These are phyloP conservation scores for Penicillium olsonii DNA, from an alignment of 2,329 filamentous ascomycete genomes.

Conservation along the genomic window DNA sequence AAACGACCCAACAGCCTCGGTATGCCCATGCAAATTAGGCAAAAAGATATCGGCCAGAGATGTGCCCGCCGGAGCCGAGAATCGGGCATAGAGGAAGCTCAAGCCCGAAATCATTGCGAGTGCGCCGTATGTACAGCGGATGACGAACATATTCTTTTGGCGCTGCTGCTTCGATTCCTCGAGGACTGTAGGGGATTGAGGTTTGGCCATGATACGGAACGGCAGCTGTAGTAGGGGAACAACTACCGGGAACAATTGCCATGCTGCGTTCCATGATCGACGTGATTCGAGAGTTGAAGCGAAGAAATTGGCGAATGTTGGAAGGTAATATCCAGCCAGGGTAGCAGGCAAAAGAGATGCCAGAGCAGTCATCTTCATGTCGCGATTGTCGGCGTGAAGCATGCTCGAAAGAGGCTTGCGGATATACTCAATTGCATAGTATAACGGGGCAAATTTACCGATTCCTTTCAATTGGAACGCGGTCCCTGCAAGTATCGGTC, in stretches of 20 bases:
- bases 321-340: not conserved
- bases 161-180: not conserved
- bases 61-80: not conserved
- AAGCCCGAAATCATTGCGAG: not conserved
- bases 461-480: slow-evolving; percentile 3
- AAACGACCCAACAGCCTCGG: not conserved
- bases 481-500: not conserved
- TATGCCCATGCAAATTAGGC: not conserved
- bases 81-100: not conserved
- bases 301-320: slow-evolving; percentile 4
- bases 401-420: slow-evolving; percentile 3
- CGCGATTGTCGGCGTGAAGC: not conserved
- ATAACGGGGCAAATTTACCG: slow-evolving; percentile 6
- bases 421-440: slow-evolving; percentile 7
- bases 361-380: not conserved
- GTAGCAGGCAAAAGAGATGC: not conserved
- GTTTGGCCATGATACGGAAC: not conserved
- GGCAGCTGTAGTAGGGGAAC: slow-evolving; percentile 7
- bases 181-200: not conserved
- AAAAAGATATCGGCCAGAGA: not conserved
- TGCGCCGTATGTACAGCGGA: not conserved
- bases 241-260: slow-evolving; percentile 14
- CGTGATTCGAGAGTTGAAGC: slow-evolving; percentile 2
- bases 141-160: not conserved
- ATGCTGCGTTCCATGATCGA: slow-evolving; percentile 8